These are phyloP conservation scores for Citrus inodora DNA, from an alignment of 345 rosid species.

Conservation along the genomic window DNA sequence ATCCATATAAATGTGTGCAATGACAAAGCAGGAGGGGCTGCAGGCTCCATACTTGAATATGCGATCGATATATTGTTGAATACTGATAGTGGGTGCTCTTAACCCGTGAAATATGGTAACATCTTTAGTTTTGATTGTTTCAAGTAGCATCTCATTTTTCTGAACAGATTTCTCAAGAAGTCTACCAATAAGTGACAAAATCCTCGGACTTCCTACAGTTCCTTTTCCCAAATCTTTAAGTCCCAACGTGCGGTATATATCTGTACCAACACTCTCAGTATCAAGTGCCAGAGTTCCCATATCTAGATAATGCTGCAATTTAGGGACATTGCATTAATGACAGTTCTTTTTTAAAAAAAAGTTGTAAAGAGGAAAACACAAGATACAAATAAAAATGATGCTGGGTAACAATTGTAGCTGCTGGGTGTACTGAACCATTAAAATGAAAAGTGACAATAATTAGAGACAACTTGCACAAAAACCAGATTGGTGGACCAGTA, in stretches of 20 bases:
- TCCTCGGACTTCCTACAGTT: slow-evolving; percentile 36
- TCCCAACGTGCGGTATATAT: slow-evolving; percentile 53
- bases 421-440: neutral
- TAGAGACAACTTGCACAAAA: neutral
- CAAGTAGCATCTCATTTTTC: slow-evolving; percentile 36
- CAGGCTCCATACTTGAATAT: slow-evolving; percentile 81
- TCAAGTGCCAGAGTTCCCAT: slow-evolving; percentile 52
- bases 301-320: slow-evolving; percentile 21
- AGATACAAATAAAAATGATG: neutral
- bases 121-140: slow-evolving; percentile 29
- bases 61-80: slow-evolving; percentile 67
- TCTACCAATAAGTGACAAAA: slow-evolving; percentile 54
- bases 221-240: slow-evolving; percentile 48
- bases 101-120: slow-evolving; percentile 61
- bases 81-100: slow-evolving; percentile 58
- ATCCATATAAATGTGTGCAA: slow-evolving; percentile 70
- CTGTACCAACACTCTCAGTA: slow-evolving; percentile 28
- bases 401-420: neutral
- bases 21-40: slow-evolving; percentile 89
- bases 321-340: slow-evolving; percentile 8
- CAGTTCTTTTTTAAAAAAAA: neutral
- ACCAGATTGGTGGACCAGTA: neutral
- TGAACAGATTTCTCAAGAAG: slow-evolving; percentile 61
- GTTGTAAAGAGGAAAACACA: neutral
- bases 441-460: neutral